Evolutionary conservation across 2,329 filamentous ascomycete species (phyloP), one percentile per base, ranked within the genome.

Genomic region (Trichoderma guizhouense): DNA sequence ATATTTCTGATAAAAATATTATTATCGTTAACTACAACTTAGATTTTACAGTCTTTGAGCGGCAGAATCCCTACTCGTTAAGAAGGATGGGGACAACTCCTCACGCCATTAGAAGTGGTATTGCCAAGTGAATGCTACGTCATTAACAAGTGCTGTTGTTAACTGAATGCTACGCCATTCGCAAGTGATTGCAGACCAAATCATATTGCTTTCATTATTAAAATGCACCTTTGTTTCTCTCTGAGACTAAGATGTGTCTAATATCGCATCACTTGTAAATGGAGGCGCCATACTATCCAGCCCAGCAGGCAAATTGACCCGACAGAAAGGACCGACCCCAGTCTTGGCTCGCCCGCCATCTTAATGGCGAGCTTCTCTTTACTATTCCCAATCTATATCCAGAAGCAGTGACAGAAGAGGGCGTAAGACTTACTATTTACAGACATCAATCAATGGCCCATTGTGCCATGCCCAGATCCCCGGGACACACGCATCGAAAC

Each of bases 361-460:
- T 14, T 2, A 14, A 14, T 12, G 21, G 21, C 6, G 2, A 51
- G 6, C 47, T 14, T 34, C 57, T 21, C 57, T 0, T 53, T 53
- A n/a, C 11, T 32, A 15, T 11, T 34, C 7, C 30, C 28, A 43
- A 43, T 1, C 39, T 43, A 43, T 43, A n/a, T 18, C 30, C 55
- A 30, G 55, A 3, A 60, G 55, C 5, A 32, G 30, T 26, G 24
- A 2, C 34, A 3, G 21, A 36, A n/a, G 30, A 18, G 30, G 14
- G 30, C 64, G 39, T 24, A 57, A 26, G 21, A 67, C 28, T 57
- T 67, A 26, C 64, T 53, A 24, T 14, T 39, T 67, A 30, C 18
- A 28, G 51, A 58, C 32, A 57, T 28, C 28, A 26, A 36, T 57
- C 51, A 67, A 57, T 67, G 26, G 24, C 63, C 32, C 32, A 67